These are phyloP conservation scores for Blastobotrys buckinghamii DNA, from an alignment of 1,139 yeast genomes.

Conservation along the genomic window DNA sequence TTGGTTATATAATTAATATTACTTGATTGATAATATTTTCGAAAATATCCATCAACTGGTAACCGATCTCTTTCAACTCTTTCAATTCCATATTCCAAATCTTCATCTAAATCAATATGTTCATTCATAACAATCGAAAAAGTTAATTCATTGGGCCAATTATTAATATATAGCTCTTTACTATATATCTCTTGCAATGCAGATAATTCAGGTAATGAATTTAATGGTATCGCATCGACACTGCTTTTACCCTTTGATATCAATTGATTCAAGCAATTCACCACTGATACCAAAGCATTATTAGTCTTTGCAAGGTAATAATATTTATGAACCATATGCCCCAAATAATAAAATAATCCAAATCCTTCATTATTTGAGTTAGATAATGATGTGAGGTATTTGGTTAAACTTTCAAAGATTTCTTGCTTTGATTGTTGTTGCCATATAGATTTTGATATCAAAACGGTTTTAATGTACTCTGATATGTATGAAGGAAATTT, in stretches of 20 bases:
- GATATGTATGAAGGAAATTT: not conserved
- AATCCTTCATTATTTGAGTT: not conserved
- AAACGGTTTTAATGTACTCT: not conserved
- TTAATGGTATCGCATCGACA: not conserved
- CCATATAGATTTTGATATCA: not conserved
- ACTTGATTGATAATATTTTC: not conserved
- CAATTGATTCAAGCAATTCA: not conserved
- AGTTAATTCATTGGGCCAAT: constrained; percentile 1
- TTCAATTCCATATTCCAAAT: not conserved
- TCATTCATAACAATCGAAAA: not conserved
- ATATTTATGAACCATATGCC: not conserved
- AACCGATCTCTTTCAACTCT: not conserved
- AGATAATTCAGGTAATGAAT: not conserved
- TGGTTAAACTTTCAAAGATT: not conserved
- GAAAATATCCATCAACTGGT: not conserved
- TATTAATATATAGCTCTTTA: not conserved
- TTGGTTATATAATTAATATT: not conserved
- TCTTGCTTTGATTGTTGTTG: not conserved
- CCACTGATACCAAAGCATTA: not conserved
- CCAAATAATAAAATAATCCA: not conserved
- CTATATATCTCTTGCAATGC: not conserved
- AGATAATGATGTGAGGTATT: not conserved
- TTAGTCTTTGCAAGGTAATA: not conserved
- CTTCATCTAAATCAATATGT: not conserved
- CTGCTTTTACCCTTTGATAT: not conserved